phyloP scores from a whole-genome alignment of 208 protist species.

The Strigomonas galati region DNA sequence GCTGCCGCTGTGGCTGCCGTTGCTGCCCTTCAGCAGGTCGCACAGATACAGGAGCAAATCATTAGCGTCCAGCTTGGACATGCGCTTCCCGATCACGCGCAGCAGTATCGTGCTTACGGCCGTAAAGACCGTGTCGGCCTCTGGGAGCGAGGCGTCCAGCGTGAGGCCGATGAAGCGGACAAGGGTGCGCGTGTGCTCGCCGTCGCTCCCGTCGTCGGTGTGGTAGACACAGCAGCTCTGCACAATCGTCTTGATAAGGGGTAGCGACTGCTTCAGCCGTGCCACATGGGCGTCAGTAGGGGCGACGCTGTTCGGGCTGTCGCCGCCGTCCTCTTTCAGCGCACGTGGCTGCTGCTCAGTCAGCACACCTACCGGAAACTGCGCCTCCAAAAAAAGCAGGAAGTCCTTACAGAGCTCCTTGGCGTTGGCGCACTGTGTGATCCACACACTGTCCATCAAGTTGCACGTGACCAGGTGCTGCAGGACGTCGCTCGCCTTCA shows the following conservation, averaged over 20 bases:
- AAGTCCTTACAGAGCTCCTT: background rate
- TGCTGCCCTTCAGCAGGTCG: conserved; percentile 31
- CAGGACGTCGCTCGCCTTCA: background rate
- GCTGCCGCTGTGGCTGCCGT: too few relatives aligned
- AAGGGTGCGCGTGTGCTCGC: background rate
- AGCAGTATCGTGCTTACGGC: conserved; percentile 27
- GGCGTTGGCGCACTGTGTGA: background rate
- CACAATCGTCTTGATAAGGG: background rate
- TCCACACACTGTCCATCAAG: background rate
- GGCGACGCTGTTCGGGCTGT: too few relatives aligned
- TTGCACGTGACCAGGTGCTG: background rate
- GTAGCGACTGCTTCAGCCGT: background rate
- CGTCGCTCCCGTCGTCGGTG: background rate
- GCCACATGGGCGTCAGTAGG: too few relatives aligned
- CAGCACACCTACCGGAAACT: background rate
- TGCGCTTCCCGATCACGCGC: conserved; percentile 17
- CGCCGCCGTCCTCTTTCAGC: background rate
- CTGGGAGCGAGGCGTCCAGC: conserved; percentile 48
- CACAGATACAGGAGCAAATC: conserved; percentile 44
- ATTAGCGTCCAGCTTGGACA: conserved; percentile 51
- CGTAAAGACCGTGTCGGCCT: conserved; percentile 39
- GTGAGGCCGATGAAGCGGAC: background rate
- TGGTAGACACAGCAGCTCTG: background rate
- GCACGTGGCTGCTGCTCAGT: background rate
- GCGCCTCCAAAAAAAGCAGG: background rate